A percentile compares a stretch with the other conserved stretches of the same genome.
Conservation (phyloP, 2,329 filamentous ascomycete species). For the Thielaviopsis punctulata region DNA sequence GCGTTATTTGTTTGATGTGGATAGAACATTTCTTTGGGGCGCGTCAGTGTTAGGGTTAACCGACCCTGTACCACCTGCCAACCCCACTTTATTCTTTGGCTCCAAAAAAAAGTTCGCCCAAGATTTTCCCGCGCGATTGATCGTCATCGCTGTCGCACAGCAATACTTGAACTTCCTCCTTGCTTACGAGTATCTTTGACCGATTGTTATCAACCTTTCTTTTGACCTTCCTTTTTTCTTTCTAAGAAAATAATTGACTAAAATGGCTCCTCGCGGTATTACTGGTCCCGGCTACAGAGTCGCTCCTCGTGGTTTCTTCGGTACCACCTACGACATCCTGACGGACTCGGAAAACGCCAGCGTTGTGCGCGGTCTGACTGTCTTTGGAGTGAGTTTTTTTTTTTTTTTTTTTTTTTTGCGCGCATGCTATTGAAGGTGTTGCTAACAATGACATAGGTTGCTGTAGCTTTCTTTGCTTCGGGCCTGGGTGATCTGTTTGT, state of each 20-base stretch:
- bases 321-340: conserved; percentile 41
- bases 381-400: conserved; percentile 44
- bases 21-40: too few relatives aligned
- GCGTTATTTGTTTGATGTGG: too few relatives aligned
- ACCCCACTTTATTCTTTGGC: not conserved
- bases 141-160: not conserved
- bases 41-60: not conserved
- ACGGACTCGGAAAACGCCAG: conserved; percentile 51
- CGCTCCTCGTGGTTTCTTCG: conserved; percentile 29
- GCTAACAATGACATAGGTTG: conserved; percentile 27
- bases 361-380: conserved; percentile 47
- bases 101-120: not conserved
- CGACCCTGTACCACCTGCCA: not conserved
- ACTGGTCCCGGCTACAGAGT: conserved; percentile 11
- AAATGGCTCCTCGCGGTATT: conserved; percentile 11
- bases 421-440: not conserved
- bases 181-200: not conserved
- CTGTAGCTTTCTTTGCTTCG: conserved; percentile 49
- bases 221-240: not conserved
- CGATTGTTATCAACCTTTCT: not conserved
- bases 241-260: too few relatives aligned
- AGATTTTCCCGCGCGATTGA: not conserved
- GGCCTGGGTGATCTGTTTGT: conserved; percentile 40
- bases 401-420: not conserved
- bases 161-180: not conserved